phyloP scores from a whole-genome alignment of 805 yeast species.

The Schwanniomyces occidentalis region DNA sequence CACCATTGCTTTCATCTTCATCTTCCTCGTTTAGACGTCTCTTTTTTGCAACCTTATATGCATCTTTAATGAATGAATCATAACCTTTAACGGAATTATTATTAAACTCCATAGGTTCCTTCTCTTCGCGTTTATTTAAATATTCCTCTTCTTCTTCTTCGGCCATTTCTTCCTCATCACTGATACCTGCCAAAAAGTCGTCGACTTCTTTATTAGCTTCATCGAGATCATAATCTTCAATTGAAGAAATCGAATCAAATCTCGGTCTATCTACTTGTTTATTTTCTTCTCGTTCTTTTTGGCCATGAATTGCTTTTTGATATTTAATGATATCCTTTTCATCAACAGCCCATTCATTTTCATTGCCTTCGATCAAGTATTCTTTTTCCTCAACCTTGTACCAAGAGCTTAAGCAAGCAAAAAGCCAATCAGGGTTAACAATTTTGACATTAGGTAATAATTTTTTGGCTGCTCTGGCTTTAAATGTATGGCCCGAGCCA shows the following conservation, averaged over 20 bases:
- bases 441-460: conserved; percentile 63
- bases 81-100: conserved; percentile 5
- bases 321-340: conserved; percentile 48
- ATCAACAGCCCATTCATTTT: conserved; percentile 44
- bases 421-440: conserved; percentile 93
- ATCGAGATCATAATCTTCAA: conserved; percentile 39
- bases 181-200: conserved; percentile 48
- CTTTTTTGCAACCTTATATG: conserved; percentile 18
- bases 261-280: conserved; percentile 22
- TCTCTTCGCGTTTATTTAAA: conserved; percentile 4
- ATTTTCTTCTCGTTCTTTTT: conserved; percentile 15
- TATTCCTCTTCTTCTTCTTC: conserved; percentile 27
- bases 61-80: conserved; percentile 28
- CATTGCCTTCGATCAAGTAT: conserved; percentile 54
- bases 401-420: conserved; percentile 84
- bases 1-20: conserved; percentile 5
- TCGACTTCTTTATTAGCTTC: conserved; percentile 47
- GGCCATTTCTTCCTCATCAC: conserved; percentile 35
- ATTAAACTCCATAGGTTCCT: conserved; percentile 2
- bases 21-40: conserved; percentile 14
- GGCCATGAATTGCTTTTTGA: conserved; percentile 27
- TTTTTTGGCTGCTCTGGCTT: conserved; percentile 76
- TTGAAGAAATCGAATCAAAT: conserved; percentile 30
- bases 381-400: conserved; percentile 60
- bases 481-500: conserved; percentile 57